Evolutionary conservation across 1,284 basidiomycete species (phyloP).

Genomic region (Mycena sp.): DNA sequence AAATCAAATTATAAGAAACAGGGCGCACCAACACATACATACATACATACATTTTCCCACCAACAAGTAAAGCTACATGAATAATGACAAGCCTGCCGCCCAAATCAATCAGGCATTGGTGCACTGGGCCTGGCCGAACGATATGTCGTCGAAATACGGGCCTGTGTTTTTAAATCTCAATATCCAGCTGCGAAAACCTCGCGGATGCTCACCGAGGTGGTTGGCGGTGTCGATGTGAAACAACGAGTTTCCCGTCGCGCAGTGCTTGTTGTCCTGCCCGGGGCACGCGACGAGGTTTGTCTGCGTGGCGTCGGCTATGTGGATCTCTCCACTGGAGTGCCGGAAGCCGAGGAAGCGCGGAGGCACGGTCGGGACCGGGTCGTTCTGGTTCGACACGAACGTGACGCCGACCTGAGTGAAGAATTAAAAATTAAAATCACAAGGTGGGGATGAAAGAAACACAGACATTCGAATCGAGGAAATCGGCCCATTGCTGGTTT

Average conservation of each 20-base stretch:
- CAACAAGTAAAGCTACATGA: too few relatives aligned
- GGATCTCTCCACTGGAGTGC: constrained; percentile 47
- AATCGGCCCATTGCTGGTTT: too few relatives aligned
- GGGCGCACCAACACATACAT: too few relatives aligned
- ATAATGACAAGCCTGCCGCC: too few relatives aligned
- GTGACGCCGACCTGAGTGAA: constrained; percentile 39
- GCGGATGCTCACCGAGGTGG: constrained; percentile 26
- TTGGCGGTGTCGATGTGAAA: too few relatives aligned
- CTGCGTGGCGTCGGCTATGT: constrained; percentile 39
- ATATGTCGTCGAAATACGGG: constrained; percentile 35
- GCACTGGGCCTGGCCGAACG: constrained; percentile 25
- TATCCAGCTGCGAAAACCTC: background rate
- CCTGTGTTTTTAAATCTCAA: constrained; percentile 3
- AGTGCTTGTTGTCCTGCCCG: constrained; percentile 37
- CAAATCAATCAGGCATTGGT: too few relatives aligned
- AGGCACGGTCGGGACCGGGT: constrained; percentile 49
- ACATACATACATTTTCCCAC: too few relatives aligned
- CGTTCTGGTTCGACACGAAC: constrained; percentile 49
- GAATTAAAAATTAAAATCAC: too few relatives aligned
- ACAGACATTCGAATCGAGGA: too few relatives aligned
- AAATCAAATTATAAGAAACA: too few relatives aligned
- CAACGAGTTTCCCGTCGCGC: constrained; percentile 31
- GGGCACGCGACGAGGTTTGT: constrained; percentile 32
- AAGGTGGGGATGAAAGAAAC: too few relatives aligned
- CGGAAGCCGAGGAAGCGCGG: constrained; percentile 44